Evolutionary conservation across 805 yeast species (phyloP).

Genomic region (Saccharomycopsis babjevae): DNA sequence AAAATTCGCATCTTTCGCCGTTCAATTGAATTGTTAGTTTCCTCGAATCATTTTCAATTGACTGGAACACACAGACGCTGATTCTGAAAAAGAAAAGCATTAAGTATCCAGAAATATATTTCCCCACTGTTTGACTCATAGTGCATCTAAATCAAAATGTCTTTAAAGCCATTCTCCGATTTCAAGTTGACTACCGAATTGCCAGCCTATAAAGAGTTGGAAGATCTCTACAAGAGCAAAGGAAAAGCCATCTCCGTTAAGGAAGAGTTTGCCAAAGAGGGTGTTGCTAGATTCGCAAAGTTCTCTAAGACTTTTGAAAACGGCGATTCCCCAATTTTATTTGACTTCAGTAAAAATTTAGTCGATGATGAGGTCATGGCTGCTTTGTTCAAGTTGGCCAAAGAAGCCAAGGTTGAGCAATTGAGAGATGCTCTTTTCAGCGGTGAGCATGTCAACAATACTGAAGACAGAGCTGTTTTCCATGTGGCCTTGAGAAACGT

Average conservation of each 20-base stretch:
- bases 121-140: neutral
- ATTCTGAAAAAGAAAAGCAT: too few relatives aligned
- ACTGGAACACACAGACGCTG: too few relatives aligned
- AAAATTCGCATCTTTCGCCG: too few relatives aligned
- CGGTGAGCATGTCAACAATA: slow-evolving; percentile 89
- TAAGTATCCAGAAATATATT: too few relatives aligned
- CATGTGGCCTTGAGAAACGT: slow-evolving; percentile 96
- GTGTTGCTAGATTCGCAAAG: slow-evolving; percentile 58
- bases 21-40: too few relatives aligned
- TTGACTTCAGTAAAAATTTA: slow-evolving; percentile 93
- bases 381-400: slow-evolving; percentile 67
- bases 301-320: slow-evolving; percentile 72
- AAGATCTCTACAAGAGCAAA: slow-evolving; percentile 53
- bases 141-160: slow-evolving; percentile 7
- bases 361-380: slow-evolving; percentile 73
- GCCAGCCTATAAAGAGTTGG: slow-evolving; percentile 77
- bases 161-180: slow-evolving; percentile 29
- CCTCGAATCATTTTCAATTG: too few relatives aligned
- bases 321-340: slow-evolving; percentile 68
- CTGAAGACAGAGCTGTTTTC: slow-evolving; percentile 95
- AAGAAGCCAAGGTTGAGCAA: slow-evolving; percentile 78
- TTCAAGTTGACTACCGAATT: slow-evolving; percentile 61
- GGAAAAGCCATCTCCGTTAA: slow-evolving; percentile 67
- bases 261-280: slow-evolving; percentile 67
- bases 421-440: slow-evolving; percentile 86